A percentile compares a stretch with the other conserved stretches of the same genome.
Evolutionary conservation across 371 early-diverging fungal species (phyloP).

Genomic region (Capniomyces stellatus): DNA sequence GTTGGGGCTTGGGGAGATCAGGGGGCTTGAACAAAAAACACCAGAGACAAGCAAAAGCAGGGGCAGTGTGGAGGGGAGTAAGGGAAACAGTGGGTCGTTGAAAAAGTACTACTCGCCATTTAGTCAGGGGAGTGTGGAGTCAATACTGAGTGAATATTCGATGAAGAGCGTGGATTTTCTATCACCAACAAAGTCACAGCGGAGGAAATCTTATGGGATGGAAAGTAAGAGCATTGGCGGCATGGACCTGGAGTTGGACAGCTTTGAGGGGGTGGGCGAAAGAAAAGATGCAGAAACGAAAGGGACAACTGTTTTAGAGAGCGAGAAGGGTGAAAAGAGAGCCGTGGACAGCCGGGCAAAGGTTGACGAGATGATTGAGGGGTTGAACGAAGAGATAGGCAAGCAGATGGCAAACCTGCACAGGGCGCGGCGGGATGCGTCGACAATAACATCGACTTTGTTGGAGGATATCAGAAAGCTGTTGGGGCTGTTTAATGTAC

Average conservation of each 20-base stretch:
- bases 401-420: background rate
- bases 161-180: background rate
- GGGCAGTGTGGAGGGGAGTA: background rate
- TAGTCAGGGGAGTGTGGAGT: background rate
- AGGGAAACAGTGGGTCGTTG: background rate
- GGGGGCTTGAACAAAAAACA: background rate
- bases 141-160: background rate
- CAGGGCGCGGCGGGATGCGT: constrained; percentile 10
- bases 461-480: constrained; percentile 31
- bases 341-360: background rate
- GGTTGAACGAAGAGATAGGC: background rate
- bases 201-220: no score
- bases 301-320: no score
- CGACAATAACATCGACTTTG: constrained; percentile 15
- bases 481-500: constrained; percentile 86
- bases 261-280: no score
- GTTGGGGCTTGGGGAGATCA: background rate
- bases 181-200: background rate
- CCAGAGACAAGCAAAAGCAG: background rate
- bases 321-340: background rate
- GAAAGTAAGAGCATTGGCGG: no score
- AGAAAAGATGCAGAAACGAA: no score
- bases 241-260: no score
- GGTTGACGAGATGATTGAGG: background rate
- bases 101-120: background rate